Base-by-base conservation (phyloP, 805 yeast species). In the Gaillardinia entomophila region DNA sequence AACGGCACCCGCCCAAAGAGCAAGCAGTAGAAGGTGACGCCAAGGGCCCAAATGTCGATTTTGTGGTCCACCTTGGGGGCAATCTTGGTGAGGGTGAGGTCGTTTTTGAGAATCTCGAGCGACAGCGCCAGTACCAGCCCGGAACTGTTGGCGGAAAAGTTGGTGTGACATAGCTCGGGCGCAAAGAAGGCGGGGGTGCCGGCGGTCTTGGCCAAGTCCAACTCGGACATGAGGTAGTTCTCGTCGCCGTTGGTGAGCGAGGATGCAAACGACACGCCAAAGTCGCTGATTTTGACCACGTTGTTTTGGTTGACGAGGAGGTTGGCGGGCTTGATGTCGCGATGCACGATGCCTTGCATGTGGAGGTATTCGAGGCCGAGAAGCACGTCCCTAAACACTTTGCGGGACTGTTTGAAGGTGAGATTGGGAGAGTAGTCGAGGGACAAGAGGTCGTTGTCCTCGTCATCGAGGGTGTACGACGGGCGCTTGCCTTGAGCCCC, bases 181-280 rank as follows among this genome's bases (percentile, higher is more conserved):
- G 97, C 95, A 49, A 88, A 81, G 55, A 90, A 90, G 0, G 96
- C 97, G 2, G 97, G 97, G 0, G 97, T 90, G 4, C 97, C 98
- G 0, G 95, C 97, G 0, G 97, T 90, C 56, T 89, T 90, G 2
- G 96, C 94, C 40, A 90, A 66, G 46, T 90, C 97, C 35, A 79
- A 63, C 40, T 88, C 96, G 36, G 53, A 52, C 14, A 62, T 52
- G 16, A 54, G 38, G 35, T 55, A 53, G 12, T 62, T 62, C 18
- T 73, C 76, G 31, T 75, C 77, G 17, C 50, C 51, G n/a, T 60
- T 68, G 36, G 46, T 51, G 28, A 65, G 49, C 1, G 66, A 59
- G 3, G 66, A 55, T 1, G 90, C 87, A 57, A 85, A 83, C 1
- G 96, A 86, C 11, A 92, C 95, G 16, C 98, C 97, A 60, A 90